Conservation (phyloP, 805 yeast species). For the Clavispora asparagi region DNA sequence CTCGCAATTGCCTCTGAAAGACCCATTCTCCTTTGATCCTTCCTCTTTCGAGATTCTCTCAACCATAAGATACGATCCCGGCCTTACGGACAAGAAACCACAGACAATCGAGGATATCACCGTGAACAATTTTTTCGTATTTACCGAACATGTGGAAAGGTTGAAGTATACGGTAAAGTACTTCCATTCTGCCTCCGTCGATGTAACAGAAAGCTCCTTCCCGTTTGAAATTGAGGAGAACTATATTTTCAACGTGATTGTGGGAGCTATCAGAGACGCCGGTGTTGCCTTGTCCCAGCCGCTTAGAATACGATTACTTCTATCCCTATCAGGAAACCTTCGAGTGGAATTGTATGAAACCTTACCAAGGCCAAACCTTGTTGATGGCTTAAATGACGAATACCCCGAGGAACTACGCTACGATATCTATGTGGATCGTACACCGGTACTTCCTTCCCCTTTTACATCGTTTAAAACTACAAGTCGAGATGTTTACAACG, state of each 20-base stretch:
- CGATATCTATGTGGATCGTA: conserved; percentile 58
- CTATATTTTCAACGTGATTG: conserved; percentile 32
- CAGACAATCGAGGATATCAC: conserved; percentile 19
- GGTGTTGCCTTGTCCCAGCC: conserved; percentile 19
- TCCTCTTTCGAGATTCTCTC: conserved; percentile 49
- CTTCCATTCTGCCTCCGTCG: conserved; percentile 28
- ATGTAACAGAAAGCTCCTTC: neutral
- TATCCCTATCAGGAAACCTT: conserved; percentile 23
- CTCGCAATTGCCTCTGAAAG: neutral
- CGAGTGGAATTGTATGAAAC: conserved; percentile 30
- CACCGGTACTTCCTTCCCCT: conserved; percentile 53
- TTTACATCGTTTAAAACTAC: conserved; percentile 90
- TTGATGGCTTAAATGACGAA: conserved; percentile 21
- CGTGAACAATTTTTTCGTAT: conserved; percentile 48
- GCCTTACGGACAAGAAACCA: conserved; percentile 29
- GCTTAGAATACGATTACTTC: conserved; percentile 30
- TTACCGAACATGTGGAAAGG: conserved; percentile 61
- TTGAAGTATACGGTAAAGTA: conserved; percentile 48
- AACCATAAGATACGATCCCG: conserved; percentile 74
- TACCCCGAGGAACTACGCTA: conserved; percentile 29
- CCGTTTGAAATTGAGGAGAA: conserved; percentile 36
- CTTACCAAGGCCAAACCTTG: conserved; percentile 20
- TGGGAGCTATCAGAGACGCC: conserved; percentile 22
- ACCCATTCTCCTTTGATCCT: conserved; percentile 1
- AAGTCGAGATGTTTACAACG: conserved; percentile 54